These are phyloP conservation scores for Rhodotorula sp. DNA, from an alignment of 1,284 basidiomycete genomes.

Conservation along the genomic window DNA sequence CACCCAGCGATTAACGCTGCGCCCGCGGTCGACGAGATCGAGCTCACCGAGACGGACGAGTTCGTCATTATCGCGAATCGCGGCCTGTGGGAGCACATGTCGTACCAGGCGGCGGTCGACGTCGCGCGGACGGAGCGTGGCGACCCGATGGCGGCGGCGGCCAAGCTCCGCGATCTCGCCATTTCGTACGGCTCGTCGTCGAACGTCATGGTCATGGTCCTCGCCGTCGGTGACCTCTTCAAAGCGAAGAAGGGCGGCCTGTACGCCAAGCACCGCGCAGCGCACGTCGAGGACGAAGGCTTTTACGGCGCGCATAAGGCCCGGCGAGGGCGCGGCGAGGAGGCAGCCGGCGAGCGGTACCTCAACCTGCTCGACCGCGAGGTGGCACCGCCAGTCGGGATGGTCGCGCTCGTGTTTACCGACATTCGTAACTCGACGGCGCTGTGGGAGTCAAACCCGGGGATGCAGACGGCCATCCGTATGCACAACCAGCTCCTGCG, in stretches of 20 bases:
- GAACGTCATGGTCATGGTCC: slow-evolving; percentile 97
- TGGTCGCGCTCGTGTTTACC: slow-evolving; percentile 93
- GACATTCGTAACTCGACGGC: slow-evolving; percentile 98
- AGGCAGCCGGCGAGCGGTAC: slow-evolving; percentile 49
- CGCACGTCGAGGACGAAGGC: slow-evolving; percentile 44
- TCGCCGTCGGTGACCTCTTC: slow-evolving; percentile 81
- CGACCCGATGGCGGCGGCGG: slow-evolving; percentile 95
- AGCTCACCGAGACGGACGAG: slow-evolving; percentile 84
- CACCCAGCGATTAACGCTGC: slow-evolving; percentile 88
- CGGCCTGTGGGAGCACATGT: slow-evolving; percentile 91
- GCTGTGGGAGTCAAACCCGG: slow-evolving; percentile 94
- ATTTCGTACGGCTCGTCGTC: slow-evolving; percentile 95
- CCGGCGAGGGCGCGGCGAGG: slow-evolving; percentile 19
- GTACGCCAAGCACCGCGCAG: slow-evolving; percentile 44
- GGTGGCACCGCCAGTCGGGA: slow-evolving; percentile 82
- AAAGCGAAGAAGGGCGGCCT: slow-evolving; percentile 46
- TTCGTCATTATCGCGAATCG: slow-evolving; percentile 95
- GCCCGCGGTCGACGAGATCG: slow-evolving; percentile 72
- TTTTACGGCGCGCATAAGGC: slow-evolving; percentile 44
- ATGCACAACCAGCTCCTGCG: slow-evolving; percentile 88
- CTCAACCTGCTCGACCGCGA: slow-evolving; percentile 71
- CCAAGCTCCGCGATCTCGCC: slow-evolving; percentile 94
- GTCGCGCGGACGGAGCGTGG: slow-evolving; percentile 82
- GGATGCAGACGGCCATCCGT: slow-evolving; percentile 93
- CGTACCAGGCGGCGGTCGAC: slow-evolving; percentile 95